Evolutionary conservation across 306 rosid genomes (phyloP).

Genomic region (Corylus americana): DNA sequence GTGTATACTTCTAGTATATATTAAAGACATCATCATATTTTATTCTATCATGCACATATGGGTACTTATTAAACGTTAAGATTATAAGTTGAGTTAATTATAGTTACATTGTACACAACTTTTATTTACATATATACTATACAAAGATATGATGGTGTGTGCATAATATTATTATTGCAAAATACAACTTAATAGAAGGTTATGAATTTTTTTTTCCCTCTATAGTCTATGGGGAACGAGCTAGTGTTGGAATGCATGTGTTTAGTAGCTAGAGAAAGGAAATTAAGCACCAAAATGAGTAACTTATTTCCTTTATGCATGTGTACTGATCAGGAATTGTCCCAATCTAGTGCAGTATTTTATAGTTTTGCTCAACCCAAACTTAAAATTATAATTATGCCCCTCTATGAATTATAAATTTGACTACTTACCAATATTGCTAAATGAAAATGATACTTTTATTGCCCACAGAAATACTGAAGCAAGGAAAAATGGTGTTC

Average conservation of each 20-base stretch:
- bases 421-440: not conserved
- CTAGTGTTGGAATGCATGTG: no score
- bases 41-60: not conserved
- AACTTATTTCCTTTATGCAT: not conserved
- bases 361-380: no score
- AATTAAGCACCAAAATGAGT: not conserved
- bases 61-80: not conserved
- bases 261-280: not conserved
- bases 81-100: not conserved
- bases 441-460: not conserved
- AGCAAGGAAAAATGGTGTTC: not conserved
- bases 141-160: not conserved
- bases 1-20: not conserved
- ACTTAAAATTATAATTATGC: no score
- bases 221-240: no score
- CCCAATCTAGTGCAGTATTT: no score
- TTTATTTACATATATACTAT: not conserved
- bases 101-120: not conserved
- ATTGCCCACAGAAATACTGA: not conserved
- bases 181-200: not conserved
- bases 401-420: not conserved
- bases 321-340: not conserved
- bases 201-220: no score
- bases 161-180: not conserved
- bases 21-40: not conserved